Percentiles rank a stretch among this genome's conserved stretches.
These are phyloP conservation scores for Pleurotus djamor DNA, from an alignment of 768 basidiomycete genomes.

Conservation along the genomic window DNA sequence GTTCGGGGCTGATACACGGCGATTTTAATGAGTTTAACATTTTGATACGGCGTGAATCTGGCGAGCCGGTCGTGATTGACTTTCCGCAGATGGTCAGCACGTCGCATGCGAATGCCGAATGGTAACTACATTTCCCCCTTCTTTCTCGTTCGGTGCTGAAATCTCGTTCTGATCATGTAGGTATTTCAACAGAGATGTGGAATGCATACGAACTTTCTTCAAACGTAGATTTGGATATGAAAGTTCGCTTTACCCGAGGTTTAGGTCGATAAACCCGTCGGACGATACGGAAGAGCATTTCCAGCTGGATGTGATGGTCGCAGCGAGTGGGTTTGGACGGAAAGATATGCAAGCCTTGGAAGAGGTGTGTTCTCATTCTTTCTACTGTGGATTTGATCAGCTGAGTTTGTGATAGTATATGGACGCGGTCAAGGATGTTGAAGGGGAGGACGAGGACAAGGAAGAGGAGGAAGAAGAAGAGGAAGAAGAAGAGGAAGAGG, in stretches of 20 bases:
- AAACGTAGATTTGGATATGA: slow-evolving; percentile 90
- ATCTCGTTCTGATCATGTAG: slow-evolving; percentile 36
- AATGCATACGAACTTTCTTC: slow-evolving; percentile 95
- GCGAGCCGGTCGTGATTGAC: slow-evolving; percentile 90
- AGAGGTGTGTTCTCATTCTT: slow-evolving; percentile 49
- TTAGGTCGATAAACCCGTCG: slow-evolving; percentile 47
- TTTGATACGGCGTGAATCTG: slow-evolving; percentile 73
- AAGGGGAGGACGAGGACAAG: slow-evolving; percentile 26
- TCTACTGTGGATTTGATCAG: slow-evolving; percentile 14
- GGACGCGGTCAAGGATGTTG: slow-evolving; percentile 44
- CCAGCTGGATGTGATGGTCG: slow-evolving; percentile 85
- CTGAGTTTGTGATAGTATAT: slow-evolving; percentile 53
- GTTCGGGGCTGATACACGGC: slow-evolving; percentile 94
- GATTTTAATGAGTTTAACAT: slow-evolving; percentile 99
- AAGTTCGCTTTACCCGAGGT: slow-evolving; percentile 84
- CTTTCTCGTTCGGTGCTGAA: slow-evolving; percentile 10
- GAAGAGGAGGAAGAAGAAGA: slow-evolving; percentile 20
- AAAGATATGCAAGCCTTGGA: slow-evolving; percentile 82
- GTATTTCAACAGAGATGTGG: slow-evolving; percentile 99
- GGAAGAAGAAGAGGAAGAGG: slow-evolving; percentile 31
- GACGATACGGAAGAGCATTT: slow-evolving; percentile 46
- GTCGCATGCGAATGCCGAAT: slow-evolving; percentile 95
- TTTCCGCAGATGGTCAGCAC: slow-evolving; percentile 99
- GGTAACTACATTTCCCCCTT: slow-evolving; percentile 43
- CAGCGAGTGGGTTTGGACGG: slow-evolving; percentile 90